Evolutionary conservation across 2,329 filamentous ascomycete genomes (phyloP), one percentile per base, ranked within the genome.

Genomic region (Penicillium occitanis): DNA sequence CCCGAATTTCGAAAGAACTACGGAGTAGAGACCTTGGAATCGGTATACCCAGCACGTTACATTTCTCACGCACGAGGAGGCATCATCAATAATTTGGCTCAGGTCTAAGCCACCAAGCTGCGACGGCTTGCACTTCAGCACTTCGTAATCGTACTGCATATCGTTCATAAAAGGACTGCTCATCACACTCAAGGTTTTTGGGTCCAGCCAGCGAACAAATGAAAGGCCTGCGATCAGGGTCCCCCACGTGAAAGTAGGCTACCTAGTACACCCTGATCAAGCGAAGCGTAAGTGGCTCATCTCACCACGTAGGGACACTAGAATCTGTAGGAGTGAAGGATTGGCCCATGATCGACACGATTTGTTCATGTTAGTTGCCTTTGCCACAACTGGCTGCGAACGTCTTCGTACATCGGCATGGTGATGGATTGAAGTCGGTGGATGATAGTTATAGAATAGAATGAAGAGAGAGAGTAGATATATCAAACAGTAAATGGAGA

Each of bases 211-310:
- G 5, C 30, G 53, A 14, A 25, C 53, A 22, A 57, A 57, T 57
- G n/a, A 57, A 8, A 37, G 5, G 53, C n/a, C 53, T 37, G 30
- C 53, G 53, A 57, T 37, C 53, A 57, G 30, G 30, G 30, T 37
- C 53, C 33, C 28, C 53, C 33, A 57, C 53, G 33, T 57, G 53
- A 57, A 57, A 25, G 53, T 13, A 53, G 13, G 14, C 25, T 51
- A n/a, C 48, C 13, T 8, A 22, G 13, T 42, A 17, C 14, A 35
- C 30, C 3, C 50, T 35, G 35, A 35, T 35, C 51, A n/a, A 53
- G 28, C 50, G 17, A 35, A 57, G n/a, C 51, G 30, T 57, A 37
- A 25, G 53, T 57, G 53, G 53, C 53, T 57, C 33, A 57, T 40
- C 33, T 35, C 19, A 57, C 11, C 51, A 55, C 17, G 30, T 55